Percentiles rank a stretch among this genome's conserved stretches.
phyloP scores from a whole-genome alignment of 306 rosid species.

The Luffa aegyptiaca region DNA sequence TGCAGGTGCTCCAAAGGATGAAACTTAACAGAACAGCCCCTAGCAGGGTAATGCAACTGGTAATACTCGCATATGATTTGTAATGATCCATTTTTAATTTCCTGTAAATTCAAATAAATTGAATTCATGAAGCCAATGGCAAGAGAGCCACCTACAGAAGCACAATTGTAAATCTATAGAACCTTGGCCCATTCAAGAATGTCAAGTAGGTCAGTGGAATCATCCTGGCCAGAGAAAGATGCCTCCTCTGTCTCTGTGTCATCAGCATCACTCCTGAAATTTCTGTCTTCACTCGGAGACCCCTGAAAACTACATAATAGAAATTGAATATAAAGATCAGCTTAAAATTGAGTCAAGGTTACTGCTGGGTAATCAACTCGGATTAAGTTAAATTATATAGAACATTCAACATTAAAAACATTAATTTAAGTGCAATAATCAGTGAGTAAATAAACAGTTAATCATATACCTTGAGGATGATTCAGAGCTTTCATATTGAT shows the following conservation, averaged over 20 bases:
- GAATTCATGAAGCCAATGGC: background rate
- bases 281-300: constrained; percentile 91
- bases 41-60: constrained; percentile 41
- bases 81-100: constrained; percentile 57
- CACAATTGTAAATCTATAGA: constrained; percentile 12
- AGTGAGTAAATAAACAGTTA: background rate
- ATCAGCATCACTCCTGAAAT: constrained; percentile 85
- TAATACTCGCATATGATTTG: constrained; percentile 72
- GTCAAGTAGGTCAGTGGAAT: constrained; percentile 63
- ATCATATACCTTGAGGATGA: constrained; percentile 80
- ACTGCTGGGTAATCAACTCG: background rate
- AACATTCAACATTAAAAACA: background rate
- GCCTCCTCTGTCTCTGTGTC: constrained; percentile 93
- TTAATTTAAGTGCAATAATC: background rate
- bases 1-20: constrained; percentile 65
- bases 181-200: constrained; percentile 99
- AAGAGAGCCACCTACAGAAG: background rate
- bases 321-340: constrained; percentile 1
- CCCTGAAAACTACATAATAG: constrained; percentile 75
- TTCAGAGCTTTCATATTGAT: constrained; percentile 96
- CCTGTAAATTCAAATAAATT: constrained; percentile 32
- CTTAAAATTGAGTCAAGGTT: constrained; percentile 6
- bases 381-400: background rate
- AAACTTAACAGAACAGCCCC: constrained; percentile 56
- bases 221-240: constrained; percentile 91